Percentiles rank a stretch among this genome's conserved stretches.
Evolutionary conservation across 1,284 basidiomycete species (phyloP).

Genomic region (Fereydounia khargensis): DNA sequence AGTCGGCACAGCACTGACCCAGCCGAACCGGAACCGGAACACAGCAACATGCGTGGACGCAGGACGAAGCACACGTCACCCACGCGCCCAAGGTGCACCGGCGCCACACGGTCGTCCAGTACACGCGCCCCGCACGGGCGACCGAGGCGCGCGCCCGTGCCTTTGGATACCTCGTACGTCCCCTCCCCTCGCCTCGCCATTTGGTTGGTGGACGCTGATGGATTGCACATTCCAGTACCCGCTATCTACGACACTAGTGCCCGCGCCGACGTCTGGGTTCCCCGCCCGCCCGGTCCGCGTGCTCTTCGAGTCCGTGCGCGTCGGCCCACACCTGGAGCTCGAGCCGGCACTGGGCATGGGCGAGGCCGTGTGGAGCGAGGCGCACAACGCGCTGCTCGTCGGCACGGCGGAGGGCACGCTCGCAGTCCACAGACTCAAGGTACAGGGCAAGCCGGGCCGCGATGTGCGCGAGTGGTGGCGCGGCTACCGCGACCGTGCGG

Average conservation of each 20-base stretch:
- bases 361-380: slow-evolving; percentile 5
- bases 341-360: too few relatives aligned
- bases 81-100: slow-evolving; percentile 46
- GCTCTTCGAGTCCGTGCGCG: too few relatives aligned
- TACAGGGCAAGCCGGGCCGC: slow-evolving; percentile 22
- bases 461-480: slow-evolving; percentile 26
- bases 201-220: too few relatives aligned
- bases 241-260: slow-evolving; percentile 17
- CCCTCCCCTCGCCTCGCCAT: too few relatives aligned
- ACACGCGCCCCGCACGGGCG: slow-evolving; percentile 19
- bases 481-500: slow-evolving; percentile 36
- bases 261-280: background rate
- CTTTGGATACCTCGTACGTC: slow-evolving; percentile 30
- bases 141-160: slow-evolving; percentile 38
- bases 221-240: slow-evolving; percentile 17
- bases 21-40: too few relatives aligned
- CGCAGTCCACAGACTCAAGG: slow-evolving; percentile 12
- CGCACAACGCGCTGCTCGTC: slow-evolving; percentile 9
- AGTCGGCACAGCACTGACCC: too few relatives aligned
- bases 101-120: too few relatives aligned
- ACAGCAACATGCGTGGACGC: slow-evolving; percentile 60
- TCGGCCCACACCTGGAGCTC: background rate
- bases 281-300: too few relatives aligned
- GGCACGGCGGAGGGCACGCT: slow-evolving; percentile 5
- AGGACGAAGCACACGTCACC: slow-evolving; percentile 13